phyloP scores from a whole-genome alignment of 495 filamentous ascomycete species.

The Baudoinia panamericana region DNA sequence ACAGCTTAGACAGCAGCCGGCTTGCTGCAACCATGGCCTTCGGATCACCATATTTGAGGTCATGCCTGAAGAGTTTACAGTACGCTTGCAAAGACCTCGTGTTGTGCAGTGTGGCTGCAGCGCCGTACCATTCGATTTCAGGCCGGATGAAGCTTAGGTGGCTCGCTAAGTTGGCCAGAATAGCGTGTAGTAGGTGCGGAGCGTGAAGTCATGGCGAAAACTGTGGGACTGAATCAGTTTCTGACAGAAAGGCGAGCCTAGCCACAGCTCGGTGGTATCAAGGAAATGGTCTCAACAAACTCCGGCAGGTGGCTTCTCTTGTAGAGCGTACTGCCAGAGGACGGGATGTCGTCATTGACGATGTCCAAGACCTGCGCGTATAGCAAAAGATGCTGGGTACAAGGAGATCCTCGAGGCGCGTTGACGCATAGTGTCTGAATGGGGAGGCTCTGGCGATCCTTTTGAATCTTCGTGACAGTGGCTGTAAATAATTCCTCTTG shows the following conservation, averaged over 20 bases:
- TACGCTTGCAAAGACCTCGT: slow-evolving; percentile 7
- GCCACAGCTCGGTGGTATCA: slow-evolving; percentile 6
- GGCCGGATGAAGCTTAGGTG: slow-evolving; percentile 13
- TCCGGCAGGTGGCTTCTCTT: too few relatives aligned
- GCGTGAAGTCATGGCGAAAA: slow-evolving; percentile 6
- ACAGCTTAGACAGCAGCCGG: slow-evolving; percentile 5
- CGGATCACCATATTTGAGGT: slow-evolving; percentile 3
- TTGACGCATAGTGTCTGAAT: not conserved
- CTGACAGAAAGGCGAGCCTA: slow-evolving; percentile 9
- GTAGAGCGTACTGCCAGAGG: too few relatives aligned
- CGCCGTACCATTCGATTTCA: slow-evolving; percentile 3
- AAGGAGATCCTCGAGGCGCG: too few relatives aligned
- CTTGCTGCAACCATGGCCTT: slow-evolving; percentile 3
- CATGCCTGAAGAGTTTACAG: not conserved
- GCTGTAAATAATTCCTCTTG: too few relatives aligned
- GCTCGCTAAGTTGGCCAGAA: slow-evolving; percentile 9
- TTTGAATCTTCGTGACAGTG: not conserved
- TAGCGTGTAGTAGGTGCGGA: slow-evolving; percentile 15
- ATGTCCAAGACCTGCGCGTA: slow-evolving; percentile 1
- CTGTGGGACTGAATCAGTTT: slow-evolving; percentile 12
- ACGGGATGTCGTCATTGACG: too few relatives aligned
- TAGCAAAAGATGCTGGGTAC: too few relatives aligned
- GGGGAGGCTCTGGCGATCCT: not conserved
- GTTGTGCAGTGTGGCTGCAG: slow-evolving; percentile 5
- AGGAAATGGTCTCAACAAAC: slow-evolving; percentile 18